phyloP scores from a whole-genome alignment of 331 rosid species.

The Malus hybrid region DNA sequence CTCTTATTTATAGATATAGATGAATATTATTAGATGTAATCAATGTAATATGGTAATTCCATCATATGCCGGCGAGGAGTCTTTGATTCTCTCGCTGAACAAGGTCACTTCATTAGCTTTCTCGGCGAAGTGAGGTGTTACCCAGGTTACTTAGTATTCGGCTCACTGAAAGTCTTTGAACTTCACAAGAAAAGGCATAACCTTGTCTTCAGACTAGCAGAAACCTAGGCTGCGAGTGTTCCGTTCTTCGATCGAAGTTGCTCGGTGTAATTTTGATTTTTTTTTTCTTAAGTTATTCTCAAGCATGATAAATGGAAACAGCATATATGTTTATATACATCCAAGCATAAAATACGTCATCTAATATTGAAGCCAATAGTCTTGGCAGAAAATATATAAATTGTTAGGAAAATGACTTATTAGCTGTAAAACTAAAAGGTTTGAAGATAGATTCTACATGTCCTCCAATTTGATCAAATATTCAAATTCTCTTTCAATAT shows the following conservation, averaged over 20 bases:
- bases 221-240: too few relatives aligned
- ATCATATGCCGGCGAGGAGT: background rate
- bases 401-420: background rate
- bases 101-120: background rate
- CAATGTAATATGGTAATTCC: too few relatives aligned
- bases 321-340: background rate
- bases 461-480: conserved; percentile 48
- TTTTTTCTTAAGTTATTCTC: background rate
- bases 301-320: background rate
- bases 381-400: background rate
- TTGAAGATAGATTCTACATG: conserved; percentile 31
- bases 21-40: too few relatives aligned
- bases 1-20: too few relatives aligned
- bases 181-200: too few relatives aligned
- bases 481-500: conserved; percentile 54
- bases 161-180: too few relatives aligned
- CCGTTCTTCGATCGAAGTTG: too few relatives aligned
- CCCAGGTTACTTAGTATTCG: background rate
- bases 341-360: background rate
- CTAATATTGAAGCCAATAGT: conserved; percentile 5
- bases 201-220: too few relatives aligned
- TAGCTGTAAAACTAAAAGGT: conserved; percentile 37
- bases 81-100: background rate
- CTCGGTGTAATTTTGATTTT: too few relatives aligned
- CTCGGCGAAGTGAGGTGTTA: background rate